Evolutionary conservation across 2,329 filamentous ascomycete genomes (phyloP).

Genomic region (Penicillium sp.): DNA sequence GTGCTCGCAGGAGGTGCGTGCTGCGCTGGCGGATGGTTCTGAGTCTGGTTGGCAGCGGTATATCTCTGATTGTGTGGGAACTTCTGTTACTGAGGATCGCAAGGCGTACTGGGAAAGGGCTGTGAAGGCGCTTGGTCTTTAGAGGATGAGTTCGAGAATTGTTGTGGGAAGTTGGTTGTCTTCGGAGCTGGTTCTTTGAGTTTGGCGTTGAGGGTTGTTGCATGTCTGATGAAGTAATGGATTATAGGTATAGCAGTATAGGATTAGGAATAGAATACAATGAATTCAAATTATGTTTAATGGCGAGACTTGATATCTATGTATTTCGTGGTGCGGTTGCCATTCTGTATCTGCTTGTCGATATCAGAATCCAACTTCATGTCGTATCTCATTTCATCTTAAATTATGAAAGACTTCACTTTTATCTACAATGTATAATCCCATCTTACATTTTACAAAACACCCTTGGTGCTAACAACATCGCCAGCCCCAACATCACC

Average conservation of each 20-base stretch:
- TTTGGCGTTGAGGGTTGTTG: not conserved
- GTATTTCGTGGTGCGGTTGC: no score
- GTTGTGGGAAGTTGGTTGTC: not conserved
- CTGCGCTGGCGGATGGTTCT: constrained; percentile 48
- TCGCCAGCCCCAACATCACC: constrained; percentile 86
- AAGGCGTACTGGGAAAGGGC: constrained; percentile 53
- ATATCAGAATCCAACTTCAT: not conserved
- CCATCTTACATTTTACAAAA: constrained; percentile 59
- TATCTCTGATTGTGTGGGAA: constrained; percentile 55
- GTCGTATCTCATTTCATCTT: constrained; percentile 8
- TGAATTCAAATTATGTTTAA: no score
- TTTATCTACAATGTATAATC: not conserved
- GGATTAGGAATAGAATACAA: not conserved
- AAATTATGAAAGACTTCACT: not conserved
- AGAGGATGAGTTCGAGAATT: not conserved
- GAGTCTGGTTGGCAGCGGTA: constrained; percentile 54
- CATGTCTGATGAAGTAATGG: not conserved
- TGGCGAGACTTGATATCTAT: no score
- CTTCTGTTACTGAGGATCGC: constrained; percentile 48
- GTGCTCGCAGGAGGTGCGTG: constrained; percentile 49
- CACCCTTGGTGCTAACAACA: constrained; percentile 94
- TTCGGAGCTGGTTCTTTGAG: not conserved
- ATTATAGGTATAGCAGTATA: not conserved
- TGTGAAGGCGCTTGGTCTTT: constrained; percentile 40
- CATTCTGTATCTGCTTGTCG: no score